Evolutionary conservation across 139 green algal genomes (phyloP), one percentile per base, ranked within the genome.

Genomic region (Monoraphidium neglectum): DNA sequence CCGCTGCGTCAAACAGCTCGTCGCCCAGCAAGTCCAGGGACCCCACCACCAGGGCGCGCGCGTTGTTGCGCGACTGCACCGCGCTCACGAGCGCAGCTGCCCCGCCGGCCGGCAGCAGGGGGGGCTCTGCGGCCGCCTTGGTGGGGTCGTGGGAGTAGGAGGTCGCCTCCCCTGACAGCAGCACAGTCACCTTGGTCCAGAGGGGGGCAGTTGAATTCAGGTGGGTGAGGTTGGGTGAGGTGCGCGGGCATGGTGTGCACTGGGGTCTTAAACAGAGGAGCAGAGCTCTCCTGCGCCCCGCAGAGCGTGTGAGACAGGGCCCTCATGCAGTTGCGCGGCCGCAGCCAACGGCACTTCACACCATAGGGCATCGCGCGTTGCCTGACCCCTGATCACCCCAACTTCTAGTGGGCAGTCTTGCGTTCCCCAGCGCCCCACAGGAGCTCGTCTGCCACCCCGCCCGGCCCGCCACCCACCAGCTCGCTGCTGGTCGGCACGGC

Each of bases 11-110:
- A 36, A 91, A 91, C 40, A 86, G 76, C 1, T 77, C 72, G 72
- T 98, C 83, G 60, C 81, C 91, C 79, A 97, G 91, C 77, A 98
- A 84, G 60, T 93, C 86, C 40, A 94, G 36, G 1, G 94, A 98
- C 24, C 95, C 94, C 0, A 81, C 62, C 33, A 98, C 84, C 54
- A 92, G 67, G 5, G 94, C 89, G 30, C 94, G 88, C 4, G 90
- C 94, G 59, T 97, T 95, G 82, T 98, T 98, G 53, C 92, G 84
- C 28, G 89, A 86, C 91, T 98, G 90, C 67, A 89, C 84, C n/a
- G 80, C 61, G 8, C 82, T 83, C 51, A 93, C 81, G 1, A 95
- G 79, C 18, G 83, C 69, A n/a, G 87, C 51, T 16, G 67, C 56
- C 0, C 36, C 62, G 10, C 90, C 90, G 0, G 74, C 83, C 40